Evolutionary conservation across 2,329 filamentous ascomycete genomes (phyloP).

Genomic region (Fusarium clavum): DNA sequence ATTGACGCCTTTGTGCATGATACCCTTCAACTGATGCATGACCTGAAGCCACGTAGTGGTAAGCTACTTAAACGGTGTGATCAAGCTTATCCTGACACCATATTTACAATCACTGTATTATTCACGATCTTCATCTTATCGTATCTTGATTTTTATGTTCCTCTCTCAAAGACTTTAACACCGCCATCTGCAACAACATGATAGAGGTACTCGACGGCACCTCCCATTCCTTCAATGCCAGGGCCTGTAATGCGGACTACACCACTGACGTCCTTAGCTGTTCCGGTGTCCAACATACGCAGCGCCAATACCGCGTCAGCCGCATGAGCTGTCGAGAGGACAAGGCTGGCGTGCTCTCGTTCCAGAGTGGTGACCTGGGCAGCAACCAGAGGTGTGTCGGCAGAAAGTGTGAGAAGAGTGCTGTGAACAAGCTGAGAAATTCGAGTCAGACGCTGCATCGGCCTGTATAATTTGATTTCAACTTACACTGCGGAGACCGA

Average conservation of each 20-base stretch:
- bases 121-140: not conserved
- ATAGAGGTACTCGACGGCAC: conserved; percentile 82
- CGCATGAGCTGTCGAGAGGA: conserved; percentile 78
- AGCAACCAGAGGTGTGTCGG: conserved; percentile 77
- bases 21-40: not conserved
- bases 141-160: conserved; percentile 52
- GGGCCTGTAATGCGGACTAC: conserved; percentile 78
- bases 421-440: conserved; percentile 68
- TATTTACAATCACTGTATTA: not conserved
- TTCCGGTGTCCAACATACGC: conserved; percentile 84
- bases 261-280: conserved; percentile 91
- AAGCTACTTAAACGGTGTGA: not conserved
- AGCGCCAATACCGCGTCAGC: conserved; percentile 78
- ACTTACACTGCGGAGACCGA: conserved; percentile 72
- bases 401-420: conserved; percentile 74
- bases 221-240: conserved; percentile 49
- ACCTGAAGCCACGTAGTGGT: not conserved
- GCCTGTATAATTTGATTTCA: not conserved
- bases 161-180: conserved; percentile 86
- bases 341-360: conserved; percentile 75
- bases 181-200: conserved; percentile 82
- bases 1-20: conserved; percentile 7
- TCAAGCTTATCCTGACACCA: not conserved
- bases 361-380: conserved; percentile 73
- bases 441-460: not conserved